Evolutionary conservation across 2,329 filamentous ascomycete genomes (phyloP).

Genomic region (Coniella lustricola): DNA sequence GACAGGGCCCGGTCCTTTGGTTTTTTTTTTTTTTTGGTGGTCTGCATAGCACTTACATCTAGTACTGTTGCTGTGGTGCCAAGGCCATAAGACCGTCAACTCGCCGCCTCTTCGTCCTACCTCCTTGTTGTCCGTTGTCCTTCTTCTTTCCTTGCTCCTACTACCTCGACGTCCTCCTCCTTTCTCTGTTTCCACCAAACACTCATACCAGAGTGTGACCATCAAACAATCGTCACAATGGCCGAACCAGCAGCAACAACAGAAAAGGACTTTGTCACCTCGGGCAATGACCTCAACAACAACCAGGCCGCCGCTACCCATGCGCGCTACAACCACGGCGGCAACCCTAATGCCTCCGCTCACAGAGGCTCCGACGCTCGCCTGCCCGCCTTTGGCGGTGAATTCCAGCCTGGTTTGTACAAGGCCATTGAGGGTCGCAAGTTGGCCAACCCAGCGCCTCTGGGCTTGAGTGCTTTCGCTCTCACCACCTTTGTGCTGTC

Average conservation of each 20-base stretch:
- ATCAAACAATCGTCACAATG: constrained; percentile 1
- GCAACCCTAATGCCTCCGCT: constrained; percentile 33
- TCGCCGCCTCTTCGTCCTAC: too few species aligned
- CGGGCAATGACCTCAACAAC: constrained; percentile 8
- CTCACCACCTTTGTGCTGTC: constrained; percentile 77
- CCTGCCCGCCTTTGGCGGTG: constrained; percentile 60
- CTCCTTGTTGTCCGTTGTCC: too few species aligned
- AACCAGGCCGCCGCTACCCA: constrained; percentile 16
- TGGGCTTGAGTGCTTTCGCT: constrained; percentile 72
- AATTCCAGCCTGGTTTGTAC: constrained; percentile 65
- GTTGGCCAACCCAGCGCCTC: constrained; percentile 72
- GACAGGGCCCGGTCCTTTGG: too few species aligned
- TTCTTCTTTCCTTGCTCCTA: not conserved
- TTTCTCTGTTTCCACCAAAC: not conserved
- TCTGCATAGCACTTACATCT: not conserved
- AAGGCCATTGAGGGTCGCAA: constrained; percentile 59
- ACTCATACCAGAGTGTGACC: not conserved
- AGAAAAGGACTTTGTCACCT: constrained; percentile 13
- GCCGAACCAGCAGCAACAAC: constrained; percentile 1
- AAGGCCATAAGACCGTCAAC: too few species aligned
- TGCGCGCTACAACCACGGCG: constrained; percentile 29
- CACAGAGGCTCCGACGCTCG: constrained; percentile 26
- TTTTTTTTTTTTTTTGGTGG: not conserved
- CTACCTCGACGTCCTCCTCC: not conserved
- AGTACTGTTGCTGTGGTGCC: too few species aligned